Conservation (phyloP, 2,329 filamentous ascomycete species). For the Pyricularia grisea region DNA sequence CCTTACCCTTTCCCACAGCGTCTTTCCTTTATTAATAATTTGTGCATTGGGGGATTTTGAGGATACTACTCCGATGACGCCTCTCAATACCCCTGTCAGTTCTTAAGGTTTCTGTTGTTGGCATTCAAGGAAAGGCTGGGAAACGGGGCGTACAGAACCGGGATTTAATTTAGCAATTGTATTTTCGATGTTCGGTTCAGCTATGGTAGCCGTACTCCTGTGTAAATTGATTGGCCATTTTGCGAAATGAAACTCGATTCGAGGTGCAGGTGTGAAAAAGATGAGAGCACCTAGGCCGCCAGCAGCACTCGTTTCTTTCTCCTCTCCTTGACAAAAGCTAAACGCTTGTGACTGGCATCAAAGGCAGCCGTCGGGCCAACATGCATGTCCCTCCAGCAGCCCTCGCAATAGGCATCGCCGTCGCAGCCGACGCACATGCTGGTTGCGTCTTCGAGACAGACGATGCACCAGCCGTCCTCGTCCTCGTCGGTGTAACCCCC, state of each 20-base stretch:
- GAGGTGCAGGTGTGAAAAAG: background rate
- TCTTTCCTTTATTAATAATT: background rate
- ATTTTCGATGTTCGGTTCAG: background rate
- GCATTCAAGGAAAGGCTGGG: background rate
- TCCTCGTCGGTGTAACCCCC: slow-evolving; percentile 57
- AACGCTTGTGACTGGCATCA: slow-evolving; percentile 43
- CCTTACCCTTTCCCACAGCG: background rate
- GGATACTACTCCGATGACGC: background rate
- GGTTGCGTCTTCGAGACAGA: slow-evolving; percentile 71
- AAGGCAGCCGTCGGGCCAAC: slow-evolving; percentile 57
- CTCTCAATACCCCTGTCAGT: background rate
- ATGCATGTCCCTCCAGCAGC: slow-evolving; percentile 79
- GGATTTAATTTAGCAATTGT: background rate
- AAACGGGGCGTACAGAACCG: background rate
- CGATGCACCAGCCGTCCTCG: slow-evolving; percentile 68
- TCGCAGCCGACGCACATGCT: slow-evolving; percentile 66
- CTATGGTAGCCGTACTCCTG: background rate
- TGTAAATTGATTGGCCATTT: background rate
- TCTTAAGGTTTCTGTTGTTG: background rate
- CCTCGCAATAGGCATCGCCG: slow-evolving; percentile 61
- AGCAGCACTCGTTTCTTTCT: background rate
- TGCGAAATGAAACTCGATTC: background rate
- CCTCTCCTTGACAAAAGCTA: background rate
- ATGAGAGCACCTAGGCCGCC: background rate
- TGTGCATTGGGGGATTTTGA: background rate